phyloP scores from a whole-genome alignment of 148 eudicot genomes.

The Spergularia bocconei region DNA sequence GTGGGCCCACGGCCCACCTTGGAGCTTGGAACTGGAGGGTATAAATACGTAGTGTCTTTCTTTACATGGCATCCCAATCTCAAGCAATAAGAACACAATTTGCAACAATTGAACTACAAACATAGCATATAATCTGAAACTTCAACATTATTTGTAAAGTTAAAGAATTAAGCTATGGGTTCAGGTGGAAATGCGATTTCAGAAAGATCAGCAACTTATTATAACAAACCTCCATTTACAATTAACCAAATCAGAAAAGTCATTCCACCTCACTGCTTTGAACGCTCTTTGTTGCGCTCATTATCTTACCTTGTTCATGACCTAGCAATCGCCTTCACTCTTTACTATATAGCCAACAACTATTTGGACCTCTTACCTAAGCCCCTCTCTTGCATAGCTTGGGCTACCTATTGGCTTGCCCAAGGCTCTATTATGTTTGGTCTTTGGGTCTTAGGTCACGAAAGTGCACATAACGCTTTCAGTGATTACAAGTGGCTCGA shows the following conservation, averaged over 20 bases:
- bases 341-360: conserved; percentile 1
- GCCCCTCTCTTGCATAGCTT: background rate
- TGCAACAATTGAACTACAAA: no score
- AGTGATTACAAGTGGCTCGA: conserved; percentile 5
- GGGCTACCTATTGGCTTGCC: conserved; percentile 11
- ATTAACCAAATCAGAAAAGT: conserved; percentile 13
- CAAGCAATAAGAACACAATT: no score
- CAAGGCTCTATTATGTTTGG: conserved; percentile 19
- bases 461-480: conserved; percentile 7
- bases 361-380: background rate
- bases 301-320: conserved; percentile 14
- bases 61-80: no score
- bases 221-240: conserved; percentile 17
- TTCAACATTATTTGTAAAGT: no score
- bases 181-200: background rate
- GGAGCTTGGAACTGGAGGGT: no score
- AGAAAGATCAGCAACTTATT: background rate
- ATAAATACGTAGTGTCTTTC: no score
- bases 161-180: conserved; percentile 1
- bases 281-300: conserved; percentile 9
- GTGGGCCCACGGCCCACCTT: no score
- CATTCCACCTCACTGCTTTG: conserved; percentile 14
- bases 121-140: no score
- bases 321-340: background rate
- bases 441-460: conserved; percentile 19